Percentiles rank a stretch among this genome's conserved stretches.
Evolutionary conservation across 2,329 filamentous ascomycete genomes (phyloP).

Genomic region (Myriosclerotinia curreyana): DNA sequence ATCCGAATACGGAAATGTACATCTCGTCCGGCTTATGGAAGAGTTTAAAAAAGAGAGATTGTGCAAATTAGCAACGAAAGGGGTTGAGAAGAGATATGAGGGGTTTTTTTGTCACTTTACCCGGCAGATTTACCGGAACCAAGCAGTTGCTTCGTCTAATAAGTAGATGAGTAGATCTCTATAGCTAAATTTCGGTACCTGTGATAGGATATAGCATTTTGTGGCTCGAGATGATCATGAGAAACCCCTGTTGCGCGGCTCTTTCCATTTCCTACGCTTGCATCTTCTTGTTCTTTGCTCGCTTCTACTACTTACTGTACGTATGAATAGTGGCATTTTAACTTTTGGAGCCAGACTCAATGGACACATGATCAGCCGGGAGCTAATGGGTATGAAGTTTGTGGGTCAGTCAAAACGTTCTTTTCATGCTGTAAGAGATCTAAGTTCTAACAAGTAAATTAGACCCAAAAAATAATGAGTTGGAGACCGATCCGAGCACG

Average conservation of each 20-base stretch:
- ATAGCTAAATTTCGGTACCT: neutral
- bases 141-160: constrained; percentile 1
- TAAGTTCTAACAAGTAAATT: neutral
- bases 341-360: constrained; percentile 3
- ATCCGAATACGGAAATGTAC: constrained; percentile 23
- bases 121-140: neutral
- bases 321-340: neutral
- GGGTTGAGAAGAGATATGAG: neutral
- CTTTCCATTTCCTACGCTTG: constrained; percentile 8
- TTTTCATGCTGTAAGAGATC: neutral
- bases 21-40: neutral
- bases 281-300: constrained; percentile 9
- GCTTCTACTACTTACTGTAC: neutral
- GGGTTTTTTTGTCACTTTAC: neutral
- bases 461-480: neutral
- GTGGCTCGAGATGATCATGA: constrained; percentile 18
- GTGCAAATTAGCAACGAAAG: neutral
- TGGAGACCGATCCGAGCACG: constrained; percentile 17
- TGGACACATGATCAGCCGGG: constrained; percentile 11
- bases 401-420: constrained; percentile 11
- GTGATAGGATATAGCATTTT: constrained; percentile 5
- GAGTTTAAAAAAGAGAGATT: neutral
- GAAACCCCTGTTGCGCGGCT: constrained; percentile 12
- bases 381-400: constrained; percentile 4
- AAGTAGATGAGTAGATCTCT: neutral